Percentiles rank a stretch among this genome's conserved stretches.
phyloP scores from a whole-genome alignment of 2,329 filamentous ascomycete genomes.

The Ceratocystis colombiana region DNA sequence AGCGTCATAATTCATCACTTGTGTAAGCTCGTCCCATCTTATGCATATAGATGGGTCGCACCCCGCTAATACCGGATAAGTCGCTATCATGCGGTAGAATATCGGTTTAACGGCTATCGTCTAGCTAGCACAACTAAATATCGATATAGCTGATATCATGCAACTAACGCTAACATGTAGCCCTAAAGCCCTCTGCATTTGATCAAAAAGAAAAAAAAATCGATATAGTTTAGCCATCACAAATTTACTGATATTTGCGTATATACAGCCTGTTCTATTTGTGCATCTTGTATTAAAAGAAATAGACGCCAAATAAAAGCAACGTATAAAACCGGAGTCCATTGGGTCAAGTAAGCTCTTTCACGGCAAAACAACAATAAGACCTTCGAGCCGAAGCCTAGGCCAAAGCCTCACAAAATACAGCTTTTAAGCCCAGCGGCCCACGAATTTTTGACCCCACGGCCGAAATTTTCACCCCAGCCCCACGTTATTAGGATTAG shows the following conservation, averaged over 20 bases:
- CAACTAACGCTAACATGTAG: constrained; percentile 16
- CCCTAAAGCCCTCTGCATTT: constrained; percentile 24
- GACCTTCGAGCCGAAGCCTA: neutral
- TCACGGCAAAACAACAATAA: no score
- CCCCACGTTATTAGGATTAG: constrained; percentile 25
- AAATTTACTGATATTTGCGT: constrained; percentile 4
- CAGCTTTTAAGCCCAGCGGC: constrained; percentile 9
- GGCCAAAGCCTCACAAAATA: constrained; percentile 11
- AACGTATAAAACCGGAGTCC: no score
- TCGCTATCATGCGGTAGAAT: neutral
- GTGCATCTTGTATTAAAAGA: constrained; percentile 9
- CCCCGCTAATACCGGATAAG: constrained; percentile 21
- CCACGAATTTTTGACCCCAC: constrained; percentile 25
- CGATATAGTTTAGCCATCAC: constrained; percentile 14
- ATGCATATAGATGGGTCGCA: constrained; percentile 16
- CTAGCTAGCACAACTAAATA: neutral
- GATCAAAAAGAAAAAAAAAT: constrained; percentile 16
- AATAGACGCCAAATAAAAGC: neutral
- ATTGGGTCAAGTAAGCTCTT: no score
- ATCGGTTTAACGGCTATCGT: constrained; percentile 7
- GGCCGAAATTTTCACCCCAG: constrained; percentile 26
- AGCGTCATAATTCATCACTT: constrained; percentile 23
- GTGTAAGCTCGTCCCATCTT: neutral
- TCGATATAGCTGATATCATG: constrained; percentile 13
- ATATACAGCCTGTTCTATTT: constrained; percentile 14